These are phyloP conservation scores for Chamaecrista fasciculata DNA, from an alignment of 306 rosid genomes.

Conservation along the genomic window DNA sequence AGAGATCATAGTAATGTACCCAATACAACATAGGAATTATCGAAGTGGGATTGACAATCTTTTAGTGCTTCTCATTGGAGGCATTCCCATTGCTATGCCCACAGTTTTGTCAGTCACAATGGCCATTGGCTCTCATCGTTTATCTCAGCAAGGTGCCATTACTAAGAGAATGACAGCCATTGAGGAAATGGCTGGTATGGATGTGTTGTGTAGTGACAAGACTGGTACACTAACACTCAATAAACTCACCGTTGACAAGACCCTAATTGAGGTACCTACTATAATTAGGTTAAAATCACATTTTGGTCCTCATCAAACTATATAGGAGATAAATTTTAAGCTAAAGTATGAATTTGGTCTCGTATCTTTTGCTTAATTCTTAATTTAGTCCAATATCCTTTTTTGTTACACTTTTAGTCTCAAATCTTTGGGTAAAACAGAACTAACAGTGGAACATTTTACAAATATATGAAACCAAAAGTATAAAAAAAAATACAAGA, in stretches of 20 bases:
- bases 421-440: too few species aligned
- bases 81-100: slow-evolving; percentile 96
- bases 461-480: too few species aligned
- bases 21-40: slow-evolving; percentile 68
- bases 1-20: slow-evolving; percentile 81
- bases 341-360: too few species aligned
- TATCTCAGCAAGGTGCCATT: slow-evolving; percentile 88
- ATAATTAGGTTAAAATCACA: too few species aligned
- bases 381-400: too few species aligned
- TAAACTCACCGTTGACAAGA: slow-evolving; percentile 82
- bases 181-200: slow-evolving; percentile 98
- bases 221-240: slow-evolving; percentile 89
- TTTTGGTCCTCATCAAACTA: too few species aligned
- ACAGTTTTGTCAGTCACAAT: slow-evolving; percentile 92
- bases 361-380: too few species aligned
- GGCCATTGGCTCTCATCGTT: slow-evolving; percentile 91
- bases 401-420: too few species aligned
- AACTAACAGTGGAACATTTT: too few species aligned
- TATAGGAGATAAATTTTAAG: too few species aligned
- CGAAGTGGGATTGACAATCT: slow-evolving; percentile 85
- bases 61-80: slow-evolving; percentile 90
- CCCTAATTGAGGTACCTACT: slow-evolving; percentile 76
- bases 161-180: slow-evolving; percentile 98
- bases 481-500: too few species aligned
- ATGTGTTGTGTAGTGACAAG: slow-evolving; percentile 87